These are phyloP conservation scores for Penicillium thymicola DNA, from an alignment of 2,329 filamentous ascomycete genomes.

Conservation along the genomic window DNA sequence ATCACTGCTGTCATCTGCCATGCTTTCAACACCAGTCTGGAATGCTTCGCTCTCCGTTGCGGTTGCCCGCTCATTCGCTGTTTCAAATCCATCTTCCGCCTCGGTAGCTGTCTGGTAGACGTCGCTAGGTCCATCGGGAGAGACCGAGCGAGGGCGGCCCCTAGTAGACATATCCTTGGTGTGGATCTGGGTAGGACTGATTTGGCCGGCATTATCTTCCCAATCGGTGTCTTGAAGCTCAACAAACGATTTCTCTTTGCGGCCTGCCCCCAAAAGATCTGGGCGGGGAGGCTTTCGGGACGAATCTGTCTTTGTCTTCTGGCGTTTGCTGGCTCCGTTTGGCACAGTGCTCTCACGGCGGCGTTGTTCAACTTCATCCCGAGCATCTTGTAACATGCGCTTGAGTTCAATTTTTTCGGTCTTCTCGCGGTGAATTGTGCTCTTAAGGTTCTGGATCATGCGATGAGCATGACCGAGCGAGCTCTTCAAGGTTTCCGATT, in stretches of 20 bases:
- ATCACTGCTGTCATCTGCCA: conserved; percentile 59
- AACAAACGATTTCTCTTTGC: conserved; percentile 73
- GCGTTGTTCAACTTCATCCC: conserved; percentile 79
- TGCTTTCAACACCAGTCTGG: conserved; percentile 80
- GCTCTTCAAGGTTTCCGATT: conserved; percentile 91
- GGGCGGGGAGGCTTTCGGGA: conserved; percentile 77
- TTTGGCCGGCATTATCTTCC: conserved; percentile 72
- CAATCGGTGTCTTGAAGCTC: conserved; percentile 78
- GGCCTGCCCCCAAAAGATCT: conserved; percentile 68
- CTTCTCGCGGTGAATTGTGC: conserved; percentile 95
- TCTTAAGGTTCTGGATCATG: conserved; percentile 93
- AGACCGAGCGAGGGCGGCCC: conserved; percentile 24
- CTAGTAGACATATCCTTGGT: conserved; percentile 30
- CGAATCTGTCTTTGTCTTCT: conserved; percentile 61
- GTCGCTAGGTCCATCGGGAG: conserved; percentile 56
- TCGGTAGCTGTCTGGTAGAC: conserved; percentile 81
- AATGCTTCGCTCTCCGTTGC: conserved; percentile 90
- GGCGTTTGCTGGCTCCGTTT: conserved; percentile 50
- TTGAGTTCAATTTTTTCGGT: conserved; percentile 96
- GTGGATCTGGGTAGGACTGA: conserved; percentile 53
- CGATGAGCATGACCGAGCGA: conserved; percentile 91
- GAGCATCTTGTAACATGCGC: conserved; percentile 89
- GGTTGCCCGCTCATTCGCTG: conserved; percentile 70
- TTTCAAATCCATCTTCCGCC: conserved; percentile 64
- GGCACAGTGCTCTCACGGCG: conserved; percentile 51